Evolutionary conservation across 2,329 filamentous ascomycete genomes (phyloP).

Genomic region (Bipolaris oryzae): DNA sequence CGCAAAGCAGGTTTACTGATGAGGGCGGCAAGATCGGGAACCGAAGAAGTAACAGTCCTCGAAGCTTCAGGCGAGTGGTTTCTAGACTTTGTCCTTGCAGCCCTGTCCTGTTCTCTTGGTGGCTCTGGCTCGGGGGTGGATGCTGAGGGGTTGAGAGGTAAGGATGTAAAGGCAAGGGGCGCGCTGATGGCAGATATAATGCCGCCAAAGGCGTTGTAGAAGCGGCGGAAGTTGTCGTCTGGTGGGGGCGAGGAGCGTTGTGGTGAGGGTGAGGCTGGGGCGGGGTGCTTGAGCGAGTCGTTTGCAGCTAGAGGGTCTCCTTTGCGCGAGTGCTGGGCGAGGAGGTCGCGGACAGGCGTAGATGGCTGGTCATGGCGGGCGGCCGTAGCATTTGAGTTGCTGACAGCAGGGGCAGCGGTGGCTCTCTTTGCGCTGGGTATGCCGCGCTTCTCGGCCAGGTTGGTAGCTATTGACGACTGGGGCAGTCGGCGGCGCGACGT

Average conservation of each 20-base stretch:
- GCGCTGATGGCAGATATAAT: conserved; percentile 89
- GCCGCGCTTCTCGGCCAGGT: conserved; percentile 82
- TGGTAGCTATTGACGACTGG: conserved; percentile 85
- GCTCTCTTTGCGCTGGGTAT: conserved; percentile 66
- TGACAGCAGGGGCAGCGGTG: conserved; percentile 73
- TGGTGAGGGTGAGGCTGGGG: conserved; percentile 7
- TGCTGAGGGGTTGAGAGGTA: conserved; percentile 66
- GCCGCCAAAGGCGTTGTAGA: conserved; percentile 90
- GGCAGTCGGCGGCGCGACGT: conserved; percentile 56
- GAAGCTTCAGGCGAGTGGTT: conserved; percentile 38
- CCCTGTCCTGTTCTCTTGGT: conserved; percentile 24
- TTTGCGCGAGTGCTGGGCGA: conserved; percentile 41
- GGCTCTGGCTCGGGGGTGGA: conserved; percentile 37
- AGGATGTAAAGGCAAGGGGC: conserved; percentile 87
- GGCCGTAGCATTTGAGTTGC: conserved; percentile 74
- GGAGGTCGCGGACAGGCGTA: conserved; percentile 41
- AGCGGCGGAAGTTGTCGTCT: conserved; percentile 85
- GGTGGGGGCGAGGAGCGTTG: conserved; percentile 34
- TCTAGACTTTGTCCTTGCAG: conserved; percentile 31
- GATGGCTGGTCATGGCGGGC: conserved; percentile 48
- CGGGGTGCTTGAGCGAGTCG: conserved; percentile 23
- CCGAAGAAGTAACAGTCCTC: conserved; percentile 51
- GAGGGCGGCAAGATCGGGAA: conserved; percentile 80
- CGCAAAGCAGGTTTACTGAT: conserved; percentile 86
- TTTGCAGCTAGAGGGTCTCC: conserved; percentile 26